A percentile compares a stretch with the other conserved stretches of the same genome.
These are phyloP conservation scores for Arachnomyces sp. DNA, from an alignment of 2,329 filamentous ascomycete genomes.

Conservation along the genomic window DNA sequence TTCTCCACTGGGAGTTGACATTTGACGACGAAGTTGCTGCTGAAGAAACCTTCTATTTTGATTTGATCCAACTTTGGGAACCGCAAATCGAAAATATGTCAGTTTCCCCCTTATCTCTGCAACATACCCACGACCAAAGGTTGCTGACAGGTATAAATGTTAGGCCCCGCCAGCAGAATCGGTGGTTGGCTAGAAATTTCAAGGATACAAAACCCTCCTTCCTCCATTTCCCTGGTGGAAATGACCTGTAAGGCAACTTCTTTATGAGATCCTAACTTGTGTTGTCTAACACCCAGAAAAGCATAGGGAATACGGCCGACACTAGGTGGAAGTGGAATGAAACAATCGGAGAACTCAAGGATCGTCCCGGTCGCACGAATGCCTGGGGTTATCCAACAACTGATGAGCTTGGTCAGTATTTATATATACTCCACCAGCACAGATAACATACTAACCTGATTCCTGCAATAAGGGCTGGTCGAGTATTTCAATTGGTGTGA, in stretches of 20 bases:
- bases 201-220: conserved; percentile 48
- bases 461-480: conserved; percentile 35
- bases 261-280: neutral
- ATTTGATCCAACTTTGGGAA: conserved; percentile 52
- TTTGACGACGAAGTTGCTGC: conserved; percentile 38
- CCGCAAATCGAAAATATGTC: conserved; percentile 47
- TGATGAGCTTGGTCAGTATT: conserved; percentile 46
- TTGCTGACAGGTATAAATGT: conserved; percentile 14
- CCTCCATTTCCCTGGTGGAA: conserved; percentile 58
- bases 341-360: conserved; percentile 32
- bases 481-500: conserved; percentile 56
- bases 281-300: conserved; percentile 4
- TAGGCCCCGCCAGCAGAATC: conserved; percentile 46
- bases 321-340: conserved; percentile 34
- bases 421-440: neutral
- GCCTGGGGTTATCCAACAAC: conserved; percentile 57
- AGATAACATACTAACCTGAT: too few relatives aligned
- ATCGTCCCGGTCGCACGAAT: conserved; percentile 47
- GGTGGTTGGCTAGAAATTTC: conserved; percentile 48
- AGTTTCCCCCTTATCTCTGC: conserved; percentile 18
- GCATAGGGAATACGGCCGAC: conserved; percentile 22
- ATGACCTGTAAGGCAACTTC: conserved; percentile 41
- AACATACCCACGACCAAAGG: conserved; percentile 23
- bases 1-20: conserved; percentile 49
- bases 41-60: conserved; percentile 45